These are phyloP conservation scores for Lizanozyma gosingica DNA, from an alignment of 1,139 yeast genomes.

Conservation along the genomic window DNA sequence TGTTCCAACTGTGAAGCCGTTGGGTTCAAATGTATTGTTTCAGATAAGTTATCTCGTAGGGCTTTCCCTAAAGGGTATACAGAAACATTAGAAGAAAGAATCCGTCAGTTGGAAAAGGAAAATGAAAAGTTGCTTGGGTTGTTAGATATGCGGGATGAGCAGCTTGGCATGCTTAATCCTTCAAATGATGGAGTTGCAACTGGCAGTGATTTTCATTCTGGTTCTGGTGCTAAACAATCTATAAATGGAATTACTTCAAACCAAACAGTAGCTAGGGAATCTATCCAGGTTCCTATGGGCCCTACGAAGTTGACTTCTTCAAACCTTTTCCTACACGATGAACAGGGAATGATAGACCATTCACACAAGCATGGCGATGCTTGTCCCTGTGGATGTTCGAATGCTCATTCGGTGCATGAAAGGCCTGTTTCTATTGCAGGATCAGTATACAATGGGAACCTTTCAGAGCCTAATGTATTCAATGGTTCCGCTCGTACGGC, in stretches of 20 bases:
- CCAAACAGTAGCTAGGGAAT: not conserved
- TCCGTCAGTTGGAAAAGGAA: constrained; percentile 36
- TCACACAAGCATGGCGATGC: constrained; percentile 24
- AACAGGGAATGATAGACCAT: constrained; percentile 7
- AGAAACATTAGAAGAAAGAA: constrained; percentile 37
- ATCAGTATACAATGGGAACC: constrained; percentile 30
- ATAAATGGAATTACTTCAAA: constrained; percentile 1
- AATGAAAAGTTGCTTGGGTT: constrained; percentile 37
- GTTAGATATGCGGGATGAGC: constrained; percentile 55
- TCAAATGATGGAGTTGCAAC: constrained; percentile 1
- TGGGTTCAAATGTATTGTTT: constrained; percentile 37
- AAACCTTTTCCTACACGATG: constrained; percentile 11
- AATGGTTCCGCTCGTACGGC: not conserved
- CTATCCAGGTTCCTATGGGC: constrained; percentile 1
- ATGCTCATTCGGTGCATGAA: constrained; percentile 45
- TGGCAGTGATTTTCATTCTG: not conserved
- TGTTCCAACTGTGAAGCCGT: constrained; percentile 36
- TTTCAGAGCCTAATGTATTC: constrained; percentile 1
- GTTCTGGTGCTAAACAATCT: not conserved
- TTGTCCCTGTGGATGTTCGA: constrained; percentile 31
- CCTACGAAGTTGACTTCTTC: constrained; percentile 9
- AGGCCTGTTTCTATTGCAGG: constrained; percentile 60
- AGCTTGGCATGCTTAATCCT: constrained; percentile 24
- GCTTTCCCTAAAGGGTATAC: constrained; percentile 45
- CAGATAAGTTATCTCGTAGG: constrained; percentile 35